phyloP scores from a whole-genome alignment of 768 basidiomycete genomes.

The Cyclocybe aegerita region DNA sequence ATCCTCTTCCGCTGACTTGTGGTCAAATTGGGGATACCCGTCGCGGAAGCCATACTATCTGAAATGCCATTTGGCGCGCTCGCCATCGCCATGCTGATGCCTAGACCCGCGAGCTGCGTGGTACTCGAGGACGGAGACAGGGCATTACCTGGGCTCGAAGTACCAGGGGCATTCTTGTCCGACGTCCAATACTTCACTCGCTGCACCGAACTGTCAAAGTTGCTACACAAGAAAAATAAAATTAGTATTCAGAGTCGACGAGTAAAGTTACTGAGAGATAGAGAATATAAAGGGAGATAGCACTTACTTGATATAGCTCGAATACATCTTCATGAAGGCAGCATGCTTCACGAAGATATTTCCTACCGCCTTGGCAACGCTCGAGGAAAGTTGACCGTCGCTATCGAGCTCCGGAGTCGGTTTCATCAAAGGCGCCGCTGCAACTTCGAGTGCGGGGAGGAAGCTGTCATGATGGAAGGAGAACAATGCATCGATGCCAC shows the following conservation, averaged over 20 bases:
- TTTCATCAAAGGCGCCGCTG: slow-evolving; percentile 67
- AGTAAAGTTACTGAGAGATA: not conserved
- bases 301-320: slow-evolving; percentile 90
- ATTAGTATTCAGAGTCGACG: not conserved
- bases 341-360: slow-evolving; percentile 91
- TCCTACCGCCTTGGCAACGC: slow-evolving; percentile 79
- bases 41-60: slow-evolving; percentile 36
- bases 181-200: slow-evolving; percentile 86
- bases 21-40: slow-evolving; percentile 57
- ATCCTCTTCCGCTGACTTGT: slow-evolving; percentile 87
- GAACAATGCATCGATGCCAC: slow-evolving; percentile 84
- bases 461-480: slow-evolving; percentile 94
- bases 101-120: slow-evolving; percentile 62
- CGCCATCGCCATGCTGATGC: slow-evolving; percentile 53
- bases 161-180: slow-evolving; percentile 44
- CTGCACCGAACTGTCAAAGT: slow-evolving; percentile 91
- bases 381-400: slow-evolving; percentile 71
- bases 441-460: slow-evolving; percentile 84
- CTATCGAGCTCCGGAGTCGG: slow-evolving; percentile 50
- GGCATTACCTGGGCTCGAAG: slow-evolving; percentile 38
- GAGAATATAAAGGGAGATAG: not conserved
- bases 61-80: slow-evolving; percentile 42
- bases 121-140: slow-evolving; percentile 62
- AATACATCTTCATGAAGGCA: slow-evolving; percentile 99
- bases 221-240: slow-evolving; percentile 46